Evolutionary conservation across 2,329 filamentous ascomycete species (phyloP), one percentile per base, ranked within the genome.

Genomic region (Hymenoscyphus fructigenus): DNA sequence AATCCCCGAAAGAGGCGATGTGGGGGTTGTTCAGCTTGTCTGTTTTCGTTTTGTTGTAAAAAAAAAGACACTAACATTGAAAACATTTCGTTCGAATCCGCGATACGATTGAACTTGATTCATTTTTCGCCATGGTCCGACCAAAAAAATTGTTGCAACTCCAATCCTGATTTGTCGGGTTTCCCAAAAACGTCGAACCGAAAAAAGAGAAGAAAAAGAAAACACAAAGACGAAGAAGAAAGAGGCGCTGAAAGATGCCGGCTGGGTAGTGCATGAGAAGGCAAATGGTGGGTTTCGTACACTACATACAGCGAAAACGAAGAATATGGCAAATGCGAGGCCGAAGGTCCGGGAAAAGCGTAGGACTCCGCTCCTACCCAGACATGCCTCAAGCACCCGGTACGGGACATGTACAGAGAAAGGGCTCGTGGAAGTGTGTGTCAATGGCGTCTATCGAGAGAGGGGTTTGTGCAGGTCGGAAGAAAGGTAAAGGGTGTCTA

Each of bases 351-450:
- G 23, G 20, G 23, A 53, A 53, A 57, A 57, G 29, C 28, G n/a
- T 57, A 20, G 17, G 17, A 23, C 26, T 57, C 32, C 55, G 55
- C 6, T 57, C 28, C 26, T n/a, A 53, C 47, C 20, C 47, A 53
- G 47, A 23, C 47, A 34, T 26, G 60, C 29, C 47, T 23, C 41
- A 44, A 64, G 58, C 50, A 58, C 32, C 34, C 53, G 23, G 10
- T 57, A 57, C 23, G 57, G 61, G 57, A 41, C 61, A 66, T 66
- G 64, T 66, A 60, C 63, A 65, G 50, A 62, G 59, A 64, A 17
- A 17, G 28, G 53, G 20, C 38, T 53, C 47, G 47, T 53, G 44
- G 50, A 44, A 38, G 63, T 60, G 57, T 15, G 34, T 36, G 34
- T 15, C 47, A 44, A 38, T 14, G 62, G 47, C 32, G n/a, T 23